These are phyloP conservation scores for Penicillium malachiteum DNA, from an alignment of 495 filamentous ascomycete genomes.

Conservation along the genomic window DNA sequence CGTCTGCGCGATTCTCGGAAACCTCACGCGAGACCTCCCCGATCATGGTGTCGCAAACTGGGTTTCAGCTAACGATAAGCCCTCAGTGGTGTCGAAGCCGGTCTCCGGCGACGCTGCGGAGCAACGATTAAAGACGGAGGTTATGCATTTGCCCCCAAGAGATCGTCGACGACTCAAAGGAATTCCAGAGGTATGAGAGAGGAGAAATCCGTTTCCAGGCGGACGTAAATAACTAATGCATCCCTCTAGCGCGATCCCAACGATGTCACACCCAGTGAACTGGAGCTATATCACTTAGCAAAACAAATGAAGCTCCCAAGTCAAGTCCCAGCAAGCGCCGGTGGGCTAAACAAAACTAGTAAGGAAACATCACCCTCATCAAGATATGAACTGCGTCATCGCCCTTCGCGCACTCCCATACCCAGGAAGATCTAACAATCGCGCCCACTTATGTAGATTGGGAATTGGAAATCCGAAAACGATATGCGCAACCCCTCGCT, in stretches of 20 bases:
- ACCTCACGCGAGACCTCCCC: slow-evolving; percentile 83
- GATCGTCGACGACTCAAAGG: slow-evolving; percentile 87
- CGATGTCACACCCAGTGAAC: slow-evolving; percentile 60
- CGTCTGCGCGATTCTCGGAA: slow-evolving; percentile 78
- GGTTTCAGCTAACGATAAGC: slow-evolving; percentile 96
- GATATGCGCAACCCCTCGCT: slow-evolving; percentile 81
- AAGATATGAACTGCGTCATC: slow-evolving; percentile 7
- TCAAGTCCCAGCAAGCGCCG: slow-evolving; percentile 77
- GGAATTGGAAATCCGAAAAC: slow-evolving; percentile 90
- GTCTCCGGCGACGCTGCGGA: slow-evolving; percentile 87
- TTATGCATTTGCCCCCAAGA: slow-evolving; percentile 86
- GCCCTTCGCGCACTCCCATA: slow-evolving; percentile 2
- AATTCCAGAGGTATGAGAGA: slow-evolving; percentile 54
- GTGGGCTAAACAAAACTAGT: slow-evolving; percentile 86
- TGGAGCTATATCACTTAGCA: slow-evolving; percentile 67
- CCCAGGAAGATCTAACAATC: slow-evolving; percentile 20
- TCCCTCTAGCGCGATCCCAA: slow-evolving; percentile 60
- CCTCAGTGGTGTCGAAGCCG: slow-evolving; percentile 73
- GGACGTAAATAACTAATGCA: slow-evolving; percentile 2
- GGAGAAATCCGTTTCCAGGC: no score
- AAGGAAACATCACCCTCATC: slow-evolving; percentile 32
- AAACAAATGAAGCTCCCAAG: slow-evolving; percentile 66
- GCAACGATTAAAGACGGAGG: slow-evolving; percentile 84
- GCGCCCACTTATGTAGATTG: slow-evolving; percentile 54
- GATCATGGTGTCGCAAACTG: slow-evolving; percentile 90